Evolutionary conservation across 352 stramenopile genomes (phyloP), one percentile per base, ranked within the genome.

Genomic region (Phytophthora chlamydospora): DNA sequence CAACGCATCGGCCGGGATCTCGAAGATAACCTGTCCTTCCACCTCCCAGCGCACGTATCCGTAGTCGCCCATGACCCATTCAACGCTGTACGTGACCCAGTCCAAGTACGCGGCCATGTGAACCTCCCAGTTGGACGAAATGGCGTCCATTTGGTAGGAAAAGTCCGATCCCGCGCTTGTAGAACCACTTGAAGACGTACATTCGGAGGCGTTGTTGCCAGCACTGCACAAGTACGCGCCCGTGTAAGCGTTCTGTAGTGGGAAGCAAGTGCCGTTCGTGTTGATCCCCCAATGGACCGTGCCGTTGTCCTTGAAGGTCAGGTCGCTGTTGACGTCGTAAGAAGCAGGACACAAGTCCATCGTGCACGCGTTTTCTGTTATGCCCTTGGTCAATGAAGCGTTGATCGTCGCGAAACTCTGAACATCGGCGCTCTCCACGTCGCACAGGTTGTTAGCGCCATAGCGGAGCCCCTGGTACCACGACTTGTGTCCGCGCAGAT

Each of bases 71-170:
- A 58, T 75, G 32, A 75, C 75, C 74, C 74, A 80, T 24, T 83
- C 67, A 10, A 83, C 52, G 27, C 65, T 71, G 61, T 78, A 80
- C 16, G 55, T 57, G 21, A 76, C 27, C 58, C 80, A 92, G 57
- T 78, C 92, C 67, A 67, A 77, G 78, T 91, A 93, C 63, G 66
- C 92, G 4, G 49, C 68, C 14, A 80, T 58, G 29, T 78, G 83
- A 3, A 98, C 53, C 32, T 86, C 71, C 62, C 87, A 87, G 60
- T 95, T 89, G 32, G 78, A 76, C 24, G 88, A 93, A 21, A 98
- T 84, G 7, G 90, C 91, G 73, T 98, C 93, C 33, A 93, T 91
- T 62, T 97, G 79, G 34, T 78, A 78, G 14, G 47, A 44, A 31
- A 79, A 83, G 34, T 68, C 42, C 6, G 51, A 66, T 5, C 19